A percentile compares a stretch with the other conserved stretches of the same genome.
These are phyloP conservation scores for Cutaneotrichosporon cavernicola DNA, from an alignment of 1,284 basidiomycete genomes.

Conservation along the genomic window DNA sequence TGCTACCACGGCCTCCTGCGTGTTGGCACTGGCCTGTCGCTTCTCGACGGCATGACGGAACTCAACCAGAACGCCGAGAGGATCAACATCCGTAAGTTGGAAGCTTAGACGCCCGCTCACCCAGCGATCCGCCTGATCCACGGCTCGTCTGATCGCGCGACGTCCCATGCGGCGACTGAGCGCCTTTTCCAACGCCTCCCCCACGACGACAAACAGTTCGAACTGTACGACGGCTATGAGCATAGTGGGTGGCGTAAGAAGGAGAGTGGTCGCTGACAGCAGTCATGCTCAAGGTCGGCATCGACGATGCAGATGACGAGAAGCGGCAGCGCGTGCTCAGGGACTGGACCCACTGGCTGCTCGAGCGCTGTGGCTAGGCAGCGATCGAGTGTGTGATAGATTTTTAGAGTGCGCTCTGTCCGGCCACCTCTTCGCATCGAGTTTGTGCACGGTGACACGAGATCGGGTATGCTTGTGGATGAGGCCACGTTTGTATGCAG, in stretches of 20 bases:
- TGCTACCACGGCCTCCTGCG: conserved; percentile 57
- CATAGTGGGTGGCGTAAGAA: conserved; percentile 45
- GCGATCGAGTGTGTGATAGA: not conserved
- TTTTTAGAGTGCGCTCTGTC: not conserved
- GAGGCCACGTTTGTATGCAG: not conserved
- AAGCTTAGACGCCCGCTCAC: conserved; percentile 9
- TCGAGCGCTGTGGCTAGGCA: conserved; percentile 37
- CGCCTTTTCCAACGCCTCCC: conserved; percentile 53
- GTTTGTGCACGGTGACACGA: not conserved
- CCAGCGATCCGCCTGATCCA: conserved; percentile 56
- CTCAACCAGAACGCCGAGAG: conserved; percentile 47
- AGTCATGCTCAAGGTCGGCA: conserved; percentile 53
- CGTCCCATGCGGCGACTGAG: conserved; percentile 52
- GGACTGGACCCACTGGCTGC: conserved; percentile 52
- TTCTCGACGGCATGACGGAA: conserved; percentile 54
- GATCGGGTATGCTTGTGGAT: not conserved
- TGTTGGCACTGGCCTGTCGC: conserved; percentile 55
- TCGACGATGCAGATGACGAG: conserved; percentile 51
- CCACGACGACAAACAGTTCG: conserved; percentile 52
- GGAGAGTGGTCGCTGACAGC: conserved; percentile 5
- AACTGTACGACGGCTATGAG: conserved; percentile 57
- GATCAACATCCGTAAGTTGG: conserved; percentile 46
- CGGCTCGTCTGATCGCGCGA: conserved; percentile 56
- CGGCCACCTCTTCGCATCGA: no score
- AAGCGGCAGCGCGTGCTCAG: conserved; percentile 51